These are phyloP conservation scores for Samsoniella hepiali DNA, from an alignment of 2,329 filamentous ascomycete genomes.

Conservation along the genomic window DNA sequence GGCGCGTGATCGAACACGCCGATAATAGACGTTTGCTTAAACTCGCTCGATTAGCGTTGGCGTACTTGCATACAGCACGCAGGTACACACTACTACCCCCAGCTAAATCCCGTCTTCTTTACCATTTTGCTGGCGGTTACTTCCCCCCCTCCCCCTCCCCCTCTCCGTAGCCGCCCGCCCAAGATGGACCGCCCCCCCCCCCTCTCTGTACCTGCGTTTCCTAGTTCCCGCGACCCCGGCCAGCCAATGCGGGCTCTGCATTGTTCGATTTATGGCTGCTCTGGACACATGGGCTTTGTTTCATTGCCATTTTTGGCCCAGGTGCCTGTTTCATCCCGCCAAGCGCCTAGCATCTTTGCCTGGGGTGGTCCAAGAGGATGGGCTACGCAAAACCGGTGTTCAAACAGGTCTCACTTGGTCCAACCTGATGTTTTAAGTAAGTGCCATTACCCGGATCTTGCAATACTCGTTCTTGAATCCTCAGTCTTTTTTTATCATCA, in stretches of 20 bases:
- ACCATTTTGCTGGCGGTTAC: background rate
- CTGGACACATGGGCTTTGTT: constrained; percentile 12
- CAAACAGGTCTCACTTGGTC: constrained; percentile 4
- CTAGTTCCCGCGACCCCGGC: background rate
- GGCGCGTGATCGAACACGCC: constrained; percentile 14
- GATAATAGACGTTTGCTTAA: background rate
- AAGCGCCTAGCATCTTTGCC: background rate
- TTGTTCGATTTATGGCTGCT: background rate
- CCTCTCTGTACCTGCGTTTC: background rate
- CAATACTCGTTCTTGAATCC: background rate
- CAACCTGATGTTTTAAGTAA: constrained; percentile 11
- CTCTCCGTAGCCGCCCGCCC: background rate
- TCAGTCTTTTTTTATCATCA: background rate
- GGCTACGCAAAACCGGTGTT: background rate
- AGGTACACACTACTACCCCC: background rate
- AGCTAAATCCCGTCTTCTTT: background rate
- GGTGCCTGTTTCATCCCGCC: constrained; percentile 12
- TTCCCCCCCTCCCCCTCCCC: background rate
- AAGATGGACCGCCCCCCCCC: background rate
- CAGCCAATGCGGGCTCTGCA: constrained; percentile 10
- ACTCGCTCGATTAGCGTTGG: too few species aligned
- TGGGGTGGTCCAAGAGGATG: background rate
- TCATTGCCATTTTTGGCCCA: constrained; percentile 12
- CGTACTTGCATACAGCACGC: background rate
- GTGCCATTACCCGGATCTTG: background rate